phyloP scores from a whole-genome alignment of 2,329 filamentous ascomycete genomes.

The Erysiphe pisi region DNA sequence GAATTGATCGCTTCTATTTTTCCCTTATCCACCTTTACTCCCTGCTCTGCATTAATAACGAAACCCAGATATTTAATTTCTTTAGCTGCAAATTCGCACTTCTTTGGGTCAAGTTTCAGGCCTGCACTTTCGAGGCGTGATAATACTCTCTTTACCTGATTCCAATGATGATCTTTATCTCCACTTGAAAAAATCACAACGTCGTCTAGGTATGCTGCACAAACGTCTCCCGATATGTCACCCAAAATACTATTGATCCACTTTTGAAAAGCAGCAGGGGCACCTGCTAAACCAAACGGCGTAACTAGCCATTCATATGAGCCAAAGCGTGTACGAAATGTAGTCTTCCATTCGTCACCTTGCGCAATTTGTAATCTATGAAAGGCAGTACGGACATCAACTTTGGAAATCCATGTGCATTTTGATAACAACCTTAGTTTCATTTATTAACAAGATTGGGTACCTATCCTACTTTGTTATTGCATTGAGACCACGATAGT shows the following conservation, averaged over 20 bases:
- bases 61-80: not conserved
- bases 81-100: slow-evolving; percentile 19
- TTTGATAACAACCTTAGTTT: not conserved
- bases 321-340: slow-evolving; percentile 7
- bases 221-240: not conserved
- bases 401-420: not conserved
- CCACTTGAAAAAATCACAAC: not conserved
- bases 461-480: slow-evolving; percentile 27
- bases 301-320: slow-evolving; percentile 20
- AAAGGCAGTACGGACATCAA: not conserved
- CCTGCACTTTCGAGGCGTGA: not conserved
- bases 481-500: slow-evolving; percentile 27
- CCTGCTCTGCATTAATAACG: too few species aligned
- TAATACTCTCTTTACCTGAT: not conserved
- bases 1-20: too few species aligned
- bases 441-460: not conserved
- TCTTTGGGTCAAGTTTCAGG: not conserved
- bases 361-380: slow-evolving; percentile 7
- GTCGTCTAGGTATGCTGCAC: not conserved
- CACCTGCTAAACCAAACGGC: not conserved
- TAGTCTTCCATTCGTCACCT: slow-evolving; percentile 1
- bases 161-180: not conserved
- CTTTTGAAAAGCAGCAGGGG: not conserved
- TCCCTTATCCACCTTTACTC: too few species aligned
- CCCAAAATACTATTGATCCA: slow-evolving; percentile 5